Percentiles rank a stretch among this genome's conserved stretches.
Evolutionary conservation across 306 rosid species (phyloP).

Genomic region (Acacia confusa): DNA sequence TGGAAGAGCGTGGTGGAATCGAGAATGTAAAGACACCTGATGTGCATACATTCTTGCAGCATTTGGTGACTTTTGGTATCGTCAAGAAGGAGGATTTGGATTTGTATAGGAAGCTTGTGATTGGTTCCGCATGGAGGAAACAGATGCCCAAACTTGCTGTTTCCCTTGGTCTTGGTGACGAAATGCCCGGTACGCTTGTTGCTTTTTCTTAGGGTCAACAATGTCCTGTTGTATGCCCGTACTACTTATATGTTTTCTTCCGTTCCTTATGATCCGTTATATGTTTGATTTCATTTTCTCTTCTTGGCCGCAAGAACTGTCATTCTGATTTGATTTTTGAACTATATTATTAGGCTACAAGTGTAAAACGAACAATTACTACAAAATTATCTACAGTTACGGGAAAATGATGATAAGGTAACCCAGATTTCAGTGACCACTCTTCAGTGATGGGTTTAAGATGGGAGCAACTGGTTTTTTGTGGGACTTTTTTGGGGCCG

Average conservation of each 20-base stretch:
- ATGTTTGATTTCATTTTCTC: not conserved
- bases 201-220: not conserved
- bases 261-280: not conserved
- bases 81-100: slow-evolving; percentile 67
- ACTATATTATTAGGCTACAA: not conserved
- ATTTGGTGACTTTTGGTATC: slow-evolving; percentile 92
- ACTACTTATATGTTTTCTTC: not conserved
- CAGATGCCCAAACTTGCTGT: slow-evolving; percentile 98
- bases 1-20: slow-evolving; percentile 90
- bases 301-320: not conserved
- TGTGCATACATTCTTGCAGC: slow-evolving; percentile 93
- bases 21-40: slow-evolving; percentile 95
- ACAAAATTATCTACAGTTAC: not conserved
- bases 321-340: not conserved
- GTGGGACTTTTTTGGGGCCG: not conserved
- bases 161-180: slow-evolving; percentile 82
- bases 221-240: not conserved
- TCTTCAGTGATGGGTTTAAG: not conserved
- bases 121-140: slow-evolving; percentile 95
- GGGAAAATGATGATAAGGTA: not conserved
- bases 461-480: not conserved
- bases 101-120: slow-evolving; percentile 85
- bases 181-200: slow-evolving; percentile 77
- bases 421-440: not conserved
- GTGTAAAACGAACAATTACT: not conserved